Evolutionary conservation across 1,284 basidiomycete genomes (phyloP).

Genomic region (Fomitiporia mediterranea): DNA sequence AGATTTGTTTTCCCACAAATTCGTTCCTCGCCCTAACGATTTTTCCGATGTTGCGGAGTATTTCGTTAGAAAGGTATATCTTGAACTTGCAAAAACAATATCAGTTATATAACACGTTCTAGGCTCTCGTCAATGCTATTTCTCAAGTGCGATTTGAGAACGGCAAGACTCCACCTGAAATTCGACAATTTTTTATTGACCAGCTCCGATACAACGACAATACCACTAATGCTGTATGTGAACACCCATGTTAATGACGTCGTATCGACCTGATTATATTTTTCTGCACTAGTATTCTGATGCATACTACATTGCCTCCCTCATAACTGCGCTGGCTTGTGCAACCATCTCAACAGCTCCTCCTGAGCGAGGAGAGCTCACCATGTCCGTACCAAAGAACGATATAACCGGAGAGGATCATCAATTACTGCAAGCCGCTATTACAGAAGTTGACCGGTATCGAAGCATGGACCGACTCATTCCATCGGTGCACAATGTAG

Average conservation of each 20-base stretch:
- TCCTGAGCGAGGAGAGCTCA: constrained; percentile 73
- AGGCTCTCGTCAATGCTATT: constrained; percentile 79
- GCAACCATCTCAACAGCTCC: constrained; percentile 69
- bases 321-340: constrained; percentile 80
- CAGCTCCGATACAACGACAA: constrained; percentile 94
- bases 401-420: constrained; percentile 63
- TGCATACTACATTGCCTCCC: constrained; percentile 84
- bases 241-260: too few relatives aligned
- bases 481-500: constrained; percentile 91
- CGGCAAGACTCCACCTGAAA: constrained; percentile 81
- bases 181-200: constrained; percentile 89
- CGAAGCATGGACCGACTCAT: constrained; percentile 94
- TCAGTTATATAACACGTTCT: constrained; percentile 13
- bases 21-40: constrained; percentile 90
- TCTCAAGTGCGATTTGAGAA: constrained; percentile 82
- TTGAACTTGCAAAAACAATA: constrained; percentile 7
- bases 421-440: constrained; percentile 64
- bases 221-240: constrained; percentile 77
- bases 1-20: constrained; percentile 80
- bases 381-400: constrained; percentile 59
- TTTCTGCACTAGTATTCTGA: constrained; percentile 69
- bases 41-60: constrained; percentile 92
- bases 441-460: constrained; percentile 84
- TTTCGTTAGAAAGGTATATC: constrained; percentile 83
- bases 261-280: not conserved